Conservation (phyloP, 306 rosid genomes). For the Senna tora region DNA sequence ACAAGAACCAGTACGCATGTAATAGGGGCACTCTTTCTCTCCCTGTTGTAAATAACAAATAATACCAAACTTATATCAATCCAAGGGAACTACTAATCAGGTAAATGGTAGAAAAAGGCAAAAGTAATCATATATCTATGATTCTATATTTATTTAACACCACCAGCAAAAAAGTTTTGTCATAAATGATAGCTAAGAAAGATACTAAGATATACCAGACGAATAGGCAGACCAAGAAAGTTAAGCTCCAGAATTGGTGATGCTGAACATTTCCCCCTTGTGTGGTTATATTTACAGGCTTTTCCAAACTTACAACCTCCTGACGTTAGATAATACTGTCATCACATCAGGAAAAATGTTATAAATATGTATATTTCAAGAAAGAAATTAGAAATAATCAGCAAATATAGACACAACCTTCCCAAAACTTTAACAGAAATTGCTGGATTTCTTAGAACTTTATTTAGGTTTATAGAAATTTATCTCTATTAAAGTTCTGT, state of each 20-base stretch:
- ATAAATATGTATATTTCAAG: constrained; percentile 26
- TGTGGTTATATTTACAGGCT: constrained; percentile 83
- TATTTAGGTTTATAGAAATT: not conserved
- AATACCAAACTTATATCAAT: constrained; percentile 4
- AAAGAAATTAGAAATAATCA: constrained; percentile 25
- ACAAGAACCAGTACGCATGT: constrained; percentile 94
- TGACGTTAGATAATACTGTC: constrained; percentile 79
- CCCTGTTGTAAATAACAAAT: constrained; percentile 56
- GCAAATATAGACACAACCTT: constrained; percentile 11
- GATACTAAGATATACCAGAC: constrained; percentile 56
- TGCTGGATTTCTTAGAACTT: not conserved
- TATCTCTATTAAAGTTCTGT: too few relatives aligned
- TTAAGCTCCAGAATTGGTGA: constrained; percentile 61
- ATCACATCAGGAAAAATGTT: constrained; percentile 37
- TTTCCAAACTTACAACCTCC: constrained; percentile 93
- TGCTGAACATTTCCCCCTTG: constrained; percentile 45
- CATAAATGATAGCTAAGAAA: constrained; percentile 18
- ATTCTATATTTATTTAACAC: not conserved
- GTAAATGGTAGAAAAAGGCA: constrained; percentile 19
- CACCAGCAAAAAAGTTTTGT: constrained; percentile 28
- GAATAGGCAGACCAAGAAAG: constrained; percentile 90
- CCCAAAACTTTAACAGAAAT: constrained; percentile 8
- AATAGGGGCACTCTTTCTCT: constrained; percentile 86
- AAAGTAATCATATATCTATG: not conserved
- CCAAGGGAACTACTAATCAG: constrained; percentile 26